phyloP scores from a whole-genome alignment of 2,329 filamentous ascomycete genomes.

The Cyphellophora attinorum region DNA sequence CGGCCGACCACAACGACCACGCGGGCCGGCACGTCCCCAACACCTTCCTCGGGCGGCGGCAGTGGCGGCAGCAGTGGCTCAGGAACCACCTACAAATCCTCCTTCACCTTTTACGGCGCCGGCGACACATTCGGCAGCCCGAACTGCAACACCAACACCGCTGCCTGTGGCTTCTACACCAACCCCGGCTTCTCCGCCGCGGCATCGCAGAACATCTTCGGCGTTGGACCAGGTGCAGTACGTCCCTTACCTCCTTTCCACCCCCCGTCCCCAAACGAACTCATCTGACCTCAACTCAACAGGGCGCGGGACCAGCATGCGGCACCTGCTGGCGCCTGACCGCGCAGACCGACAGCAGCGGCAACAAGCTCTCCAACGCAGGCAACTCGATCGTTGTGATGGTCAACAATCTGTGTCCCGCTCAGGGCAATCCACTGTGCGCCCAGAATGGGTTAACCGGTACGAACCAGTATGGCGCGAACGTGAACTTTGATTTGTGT shows the following conservation, averaged over 20 bases:
- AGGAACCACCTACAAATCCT: constrained; percentile 19
- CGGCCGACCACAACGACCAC: too few species aligned
- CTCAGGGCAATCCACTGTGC: constrained; percentile 28
- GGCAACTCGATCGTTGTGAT: constrained; percentile 28
- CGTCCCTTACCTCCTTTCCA: too few species aligned
- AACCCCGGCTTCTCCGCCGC: constrained; percentile 28
- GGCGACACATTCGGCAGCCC: constrained; percentile 23
- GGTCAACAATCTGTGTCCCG: constrained; percentile 32
- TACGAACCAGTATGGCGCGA: constrained; percentile 29
- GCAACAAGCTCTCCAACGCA: constrained; percentile 16
- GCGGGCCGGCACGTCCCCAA: too few species aligned
- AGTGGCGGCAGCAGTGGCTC: too few species aligned
- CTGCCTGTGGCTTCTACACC: constrained; percentile 26
- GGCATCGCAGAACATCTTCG: constrained; percentile 29
- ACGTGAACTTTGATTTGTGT: constrained; percentile 33
- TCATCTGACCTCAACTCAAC: too few species aligned
- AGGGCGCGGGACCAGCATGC: constrained; percentile 30
- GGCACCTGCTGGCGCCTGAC: constrained; percentile 30
- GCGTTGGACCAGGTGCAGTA: constrained; percentile 25
- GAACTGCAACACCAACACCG: constrained; percentile 27
- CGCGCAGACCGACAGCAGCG: constrained; percentile 22
- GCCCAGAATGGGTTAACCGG: constrained; percentile 22
- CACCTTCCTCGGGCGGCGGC: too few species aligned
- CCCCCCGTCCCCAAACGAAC: too few species aligned
- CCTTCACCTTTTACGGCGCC: constrained; percentile 26